A percentile compares a stretch with the other conserved stretches of the same genome.
Evolutionary conservation across 2,329 filamentous ascomycete genomes (phyloP).

Genomic region (Ophiostoma quercus): DNA sequence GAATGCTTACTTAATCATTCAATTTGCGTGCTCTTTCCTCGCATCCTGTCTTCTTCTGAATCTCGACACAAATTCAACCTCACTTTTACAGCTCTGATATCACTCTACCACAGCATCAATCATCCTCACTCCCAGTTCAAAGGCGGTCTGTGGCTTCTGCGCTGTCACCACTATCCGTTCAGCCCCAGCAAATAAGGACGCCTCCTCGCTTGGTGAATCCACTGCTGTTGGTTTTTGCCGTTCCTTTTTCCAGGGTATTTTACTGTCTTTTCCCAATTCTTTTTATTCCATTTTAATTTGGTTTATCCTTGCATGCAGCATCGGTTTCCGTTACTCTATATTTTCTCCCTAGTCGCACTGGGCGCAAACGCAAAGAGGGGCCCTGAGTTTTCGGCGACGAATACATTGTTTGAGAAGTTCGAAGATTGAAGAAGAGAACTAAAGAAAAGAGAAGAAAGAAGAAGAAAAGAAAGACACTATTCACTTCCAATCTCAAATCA

Average conservation of each 20-base stretch:
- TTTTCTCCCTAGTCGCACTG: conserved; percentile 19
- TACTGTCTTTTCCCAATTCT: conserved; percentile 6
- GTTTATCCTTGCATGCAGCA: conserved; percentile 16
- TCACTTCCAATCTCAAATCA: not conserved
- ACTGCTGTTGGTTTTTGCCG: conserved; percentile 7
- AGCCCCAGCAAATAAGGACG: conserved; percentile 8
- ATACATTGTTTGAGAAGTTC: not conserved
- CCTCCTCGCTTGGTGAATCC: not conserved
- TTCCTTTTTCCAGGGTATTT: not conserved
- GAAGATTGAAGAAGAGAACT: too few relatives aligned
- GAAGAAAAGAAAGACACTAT: not conserved
- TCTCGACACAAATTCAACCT: not conserved
- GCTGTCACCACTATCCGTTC: not conserved
- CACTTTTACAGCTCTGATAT: not conserved
- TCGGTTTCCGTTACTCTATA: conserved; percentile 21
- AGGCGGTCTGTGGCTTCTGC: conserved; percentile 6
- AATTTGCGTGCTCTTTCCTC: not conserved
- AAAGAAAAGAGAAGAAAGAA: not conserved
- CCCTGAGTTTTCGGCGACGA: conserved; percentile 18
- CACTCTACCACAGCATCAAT: not conserved
- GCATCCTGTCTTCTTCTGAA: not conserved
- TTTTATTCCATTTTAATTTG: conserved; percentile 10
- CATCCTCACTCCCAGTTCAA: not conserved
- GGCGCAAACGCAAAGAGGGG: conserved; percentile 22
- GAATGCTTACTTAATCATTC: not conserved